Conservation (phyloP, 768 basidiomycete genomes). For the Nidularia sp. region DNA sequence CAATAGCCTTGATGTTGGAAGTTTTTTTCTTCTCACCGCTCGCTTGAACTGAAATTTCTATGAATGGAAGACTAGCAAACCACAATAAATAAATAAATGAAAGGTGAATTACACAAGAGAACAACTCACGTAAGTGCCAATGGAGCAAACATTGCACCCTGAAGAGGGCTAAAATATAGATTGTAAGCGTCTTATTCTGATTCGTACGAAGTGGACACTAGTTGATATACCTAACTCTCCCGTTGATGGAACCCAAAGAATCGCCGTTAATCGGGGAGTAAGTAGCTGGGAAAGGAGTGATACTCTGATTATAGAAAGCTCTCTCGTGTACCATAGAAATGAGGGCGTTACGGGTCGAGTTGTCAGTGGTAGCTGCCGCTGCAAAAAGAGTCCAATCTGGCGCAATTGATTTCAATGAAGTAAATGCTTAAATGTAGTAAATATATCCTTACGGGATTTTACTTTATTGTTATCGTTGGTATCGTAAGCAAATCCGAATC, state of each 20-base stretch:
- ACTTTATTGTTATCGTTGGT: constrained; percentile 12
- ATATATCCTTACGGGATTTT: constrained; percentile 17
- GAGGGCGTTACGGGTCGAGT: constrained; percentile 29
- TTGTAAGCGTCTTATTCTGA: neutral
- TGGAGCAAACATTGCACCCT: neutral
- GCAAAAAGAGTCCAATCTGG: constrained; percentile 48
- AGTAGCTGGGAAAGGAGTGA: constrained; percentile 14
- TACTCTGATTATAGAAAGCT: constrained; percentile 11
- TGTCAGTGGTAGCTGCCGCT: constrained; percentile 34
- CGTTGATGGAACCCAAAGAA: neutral
- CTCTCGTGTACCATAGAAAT: constrained; percentile 21
- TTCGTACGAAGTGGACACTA: neutral
- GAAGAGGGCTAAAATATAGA: neutral
- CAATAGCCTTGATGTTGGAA: neutral
- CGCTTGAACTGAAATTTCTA: neutral
- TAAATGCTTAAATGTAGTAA: neutral
- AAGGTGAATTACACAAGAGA: neutral
- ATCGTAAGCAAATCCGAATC: constrained; percentile 14
- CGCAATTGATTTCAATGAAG: neutral
- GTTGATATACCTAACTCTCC: neutral
- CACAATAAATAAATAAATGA: neutral
- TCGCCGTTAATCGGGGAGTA: constrained; percentile 9
- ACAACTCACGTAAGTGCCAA: neutral
- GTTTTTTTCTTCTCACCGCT: neutral
- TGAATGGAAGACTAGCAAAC: neutral